Base-by-base conservation (phyloP, 768 basidiomycete genomes). In the Suillus fuscotomentosus region DNA sequence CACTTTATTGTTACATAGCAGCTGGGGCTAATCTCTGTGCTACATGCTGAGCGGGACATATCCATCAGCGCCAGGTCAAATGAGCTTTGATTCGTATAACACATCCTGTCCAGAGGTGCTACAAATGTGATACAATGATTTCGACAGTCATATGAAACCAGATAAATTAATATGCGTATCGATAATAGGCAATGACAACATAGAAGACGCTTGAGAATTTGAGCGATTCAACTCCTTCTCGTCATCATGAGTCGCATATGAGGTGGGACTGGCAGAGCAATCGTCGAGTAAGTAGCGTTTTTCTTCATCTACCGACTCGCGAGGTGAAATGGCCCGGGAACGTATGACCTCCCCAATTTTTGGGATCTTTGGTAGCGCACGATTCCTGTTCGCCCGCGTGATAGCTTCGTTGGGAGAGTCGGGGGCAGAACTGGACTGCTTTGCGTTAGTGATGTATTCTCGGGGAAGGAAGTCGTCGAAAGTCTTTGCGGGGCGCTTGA, bases 381-480 rank as follows among this genome's bases (percentile, higher is more conserved):
- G 69, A 51, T 72, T 74, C 1, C 76, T 70, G 31, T 74, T 75
- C 20, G 78, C 72, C 60, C 78, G 70, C 14, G 72, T 69, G 68
- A 79, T 71, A 51, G 65, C 69, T 7, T 70, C 54, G 8, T 42
- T 60, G 8, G 65, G 61, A 36, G 68, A 38, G 63, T 65, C 48
- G 65, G 63, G 6, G 38, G 17, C 31, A 51, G 60, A 14, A 3
- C 61, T 34, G n/a, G 39, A 38, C 6, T 72, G 63, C 27, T 63
- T 56, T 3, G 76, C 76, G 0, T 81, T 71, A 3, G 83, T 77
- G 63, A 86, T 84, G n/a, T 79, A 74, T 9, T 75, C 68, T 5
- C 80, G 61, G 2, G 85, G 82, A 11, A 86, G 74, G 22, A 86
- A 80, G 47, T 85, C 82, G 45, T 75, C 74, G 67, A 86, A 86